Percentiles rank a stretch among this genome's conserved stretches.
phyloP scores from a whole-genome alignment of 495 filamentous ascomycete genomes.

The Elaphomyces granulatus region DNA sequence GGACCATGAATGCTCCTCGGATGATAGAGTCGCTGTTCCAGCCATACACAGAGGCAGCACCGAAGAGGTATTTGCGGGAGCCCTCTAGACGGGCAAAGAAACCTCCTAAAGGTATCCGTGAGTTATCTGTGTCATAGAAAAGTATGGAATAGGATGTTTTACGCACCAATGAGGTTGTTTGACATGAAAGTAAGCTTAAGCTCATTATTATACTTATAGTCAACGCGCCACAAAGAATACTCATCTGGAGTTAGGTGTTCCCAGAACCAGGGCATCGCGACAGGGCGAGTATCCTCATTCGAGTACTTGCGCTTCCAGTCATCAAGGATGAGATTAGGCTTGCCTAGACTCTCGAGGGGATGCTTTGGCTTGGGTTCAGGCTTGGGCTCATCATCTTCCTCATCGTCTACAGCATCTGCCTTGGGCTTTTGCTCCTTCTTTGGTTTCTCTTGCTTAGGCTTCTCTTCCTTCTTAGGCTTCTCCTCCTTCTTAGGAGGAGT shows the following conservation, averaged over 20 bases:
- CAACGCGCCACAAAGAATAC: constrained; percentile 82
- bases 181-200: constrained; percentile 96
- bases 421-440: constrained; percentile 28
- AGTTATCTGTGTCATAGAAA: neutral
- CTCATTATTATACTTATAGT: constrained; percentile 98
- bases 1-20: constrained; percentile 82
- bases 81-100: constrained; percentile 96
- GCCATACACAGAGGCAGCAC: constrained; percentile 79
- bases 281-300: constrained; percentile 74
- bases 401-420: constrained; percentile 44
- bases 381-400: constrained; percentile 55
- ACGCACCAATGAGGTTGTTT: constrained; percentile 73
- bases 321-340: constrained; percentile 68
- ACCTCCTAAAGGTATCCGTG: constrained; percentile 55
- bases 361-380: constrained; percentile 86
- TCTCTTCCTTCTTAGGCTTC: constrained; percentile 44
- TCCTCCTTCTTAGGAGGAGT: constrained; percentile 80
- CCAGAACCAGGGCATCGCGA: constrained; percentile 96
- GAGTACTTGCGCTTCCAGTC: constrained; percentile 99
- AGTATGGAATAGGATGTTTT: neutral
- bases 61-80: constrained; percentile 98
- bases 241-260: constrained; percentile 82
- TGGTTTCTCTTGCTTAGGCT: too few relatives aligned
- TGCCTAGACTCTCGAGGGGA: constrained; percentile 75
- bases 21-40: constrained; percentile 74